phyloP scores from a whole-genome alignment of 768 basidiomycete genomes.

The Nidularia sp. region DNA sequence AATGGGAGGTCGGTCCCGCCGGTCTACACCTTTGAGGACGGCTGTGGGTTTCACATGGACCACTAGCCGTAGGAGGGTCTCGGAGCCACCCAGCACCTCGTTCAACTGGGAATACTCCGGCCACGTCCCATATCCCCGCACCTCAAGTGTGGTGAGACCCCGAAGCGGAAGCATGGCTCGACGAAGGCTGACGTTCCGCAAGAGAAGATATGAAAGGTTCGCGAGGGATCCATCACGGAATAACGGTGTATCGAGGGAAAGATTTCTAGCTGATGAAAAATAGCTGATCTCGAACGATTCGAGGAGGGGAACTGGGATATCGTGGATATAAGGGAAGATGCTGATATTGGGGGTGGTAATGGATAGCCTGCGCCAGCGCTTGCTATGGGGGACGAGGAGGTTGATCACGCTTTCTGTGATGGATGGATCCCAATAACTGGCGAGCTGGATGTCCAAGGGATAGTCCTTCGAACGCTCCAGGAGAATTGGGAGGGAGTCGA shows the following conservation, averaged over 20 bases:
- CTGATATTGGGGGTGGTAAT: conserved; percentile 16
- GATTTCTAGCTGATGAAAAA: conserved; percentile 14
- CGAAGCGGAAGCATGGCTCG: conserved; percentile 13
- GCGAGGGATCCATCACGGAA: conserved; percentile 15
- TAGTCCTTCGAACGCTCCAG: conserved; percentile 21
- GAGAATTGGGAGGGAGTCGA: conserved; percentile 16
- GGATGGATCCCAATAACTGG: conserved; percentile 20
- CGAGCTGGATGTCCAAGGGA: conserved; percentile 21
- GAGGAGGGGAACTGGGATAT: conserved; percentile 15
- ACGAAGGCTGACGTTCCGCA: conserved; percentile 22
- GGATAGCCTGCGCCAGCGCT: conserved; percentile 20
- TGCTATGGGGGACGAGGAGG: conserved; percentile 18
- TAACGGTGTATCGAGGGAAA: conserved; percentile 10
- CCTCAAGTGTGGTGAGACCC: conserved; percentile 18
- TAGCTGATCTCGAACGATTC: conserved; percentile 16
- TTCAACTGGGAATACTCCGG: conserved; percentile 14
- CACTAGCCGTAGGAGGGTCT: conserved; percentile 12
- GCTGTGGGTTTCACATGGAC: conserved; percentile 22
- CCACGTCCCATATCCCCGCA: conserved; percentile 26
- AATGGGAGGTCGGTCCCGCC: conserved; percentile 9
- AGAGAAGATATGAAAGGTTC: conserved; percentile 15
- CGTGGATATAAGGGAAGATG: conserved; percentile 16
- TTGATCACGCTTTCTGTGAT: conserved; percentile 16
- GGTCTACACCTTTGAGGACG: conserved; percentile 14
- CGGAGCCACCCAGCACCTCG: conserved; percentile 17